Percentiles rank a stretch among this genome's conserved stretches.
These are phyloP conservation scores for Rosellinia necatrix DNA, from an alignment of 2,329 filamentous ascomycete species.

Conservation along the genomic window DNA sequence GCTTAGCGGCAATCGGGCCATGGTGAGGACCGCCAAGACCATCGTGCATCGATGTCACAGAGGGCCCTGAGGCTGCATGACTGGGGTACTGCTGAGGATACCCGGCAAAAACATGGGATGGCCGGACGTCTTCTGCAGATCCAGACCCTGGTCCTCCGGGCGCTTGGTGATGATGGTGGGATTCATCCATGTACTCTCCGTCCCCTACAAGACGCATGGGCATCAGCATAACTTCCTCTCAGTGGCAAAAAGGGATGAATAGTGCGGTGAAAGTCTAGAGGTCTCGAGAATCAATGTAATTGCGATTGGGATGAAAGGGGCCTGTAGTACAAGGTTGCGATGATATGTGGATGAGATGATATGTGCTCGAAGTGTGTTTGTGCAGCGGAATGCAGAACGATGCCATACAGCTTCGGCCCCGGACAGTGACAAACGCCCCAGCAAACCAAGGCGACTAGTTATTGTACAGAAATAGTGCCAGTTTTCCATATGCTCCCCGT, in stretches of 20 bases:
- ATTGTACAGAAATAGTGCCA: conserved; percentile 60
- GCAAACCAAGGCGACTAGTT: conserved; percentile 50
- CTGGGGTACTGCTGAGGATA: conserved; percentile 44
- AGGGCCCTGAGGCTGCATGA: conserved; percentile 48
- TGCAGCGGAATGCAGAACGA: conserved; percentile 44
- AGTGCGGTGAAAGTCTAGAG: conserved; percentile 27
- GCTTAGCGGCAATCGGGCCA: conserved; percentile 41
- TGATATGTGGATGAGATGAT: conserved; percentile 42
- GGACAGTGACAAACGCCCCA: conserved; percentile 44
- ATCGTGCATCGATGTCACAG: conserved; percentile 44
- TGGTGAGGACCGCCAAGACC: conserved; percentile 45
- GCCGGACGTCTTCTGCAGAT: conserved; percentile 61
- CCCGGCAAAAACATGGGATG: conserved; percentile 45
- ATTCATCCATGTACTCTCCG: conserved; percentile 66
- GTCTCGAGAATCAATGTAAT: conserved; percentile 34
- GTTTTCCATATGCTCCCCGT: conserved; percentile 45
- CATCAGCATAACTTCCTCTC: conserved; percentile 38
- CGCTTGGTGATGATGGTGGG: conserved; percentile 68
- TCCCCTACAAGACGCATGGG: conserved; percentile 54
- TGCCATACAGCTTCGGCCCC: conserved; percentile 44
- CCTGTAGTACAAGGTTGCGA: conserved; percentile 41
- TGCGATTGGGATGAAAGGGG: conserved; percentile 37
- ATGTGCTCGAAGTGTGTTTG: conserved; percentile 45
- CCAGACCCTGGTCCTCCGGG: conserved; percentile 56
- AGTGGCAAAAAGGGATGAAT: conserved; percentile 25